Percentiles rank a stretch among this genome's conserved stretches.
Evolutionary conservation across 2,329 filamentous ascomycete species (phyloP).

Genomic region (Diaporthe velutina): DNA sequence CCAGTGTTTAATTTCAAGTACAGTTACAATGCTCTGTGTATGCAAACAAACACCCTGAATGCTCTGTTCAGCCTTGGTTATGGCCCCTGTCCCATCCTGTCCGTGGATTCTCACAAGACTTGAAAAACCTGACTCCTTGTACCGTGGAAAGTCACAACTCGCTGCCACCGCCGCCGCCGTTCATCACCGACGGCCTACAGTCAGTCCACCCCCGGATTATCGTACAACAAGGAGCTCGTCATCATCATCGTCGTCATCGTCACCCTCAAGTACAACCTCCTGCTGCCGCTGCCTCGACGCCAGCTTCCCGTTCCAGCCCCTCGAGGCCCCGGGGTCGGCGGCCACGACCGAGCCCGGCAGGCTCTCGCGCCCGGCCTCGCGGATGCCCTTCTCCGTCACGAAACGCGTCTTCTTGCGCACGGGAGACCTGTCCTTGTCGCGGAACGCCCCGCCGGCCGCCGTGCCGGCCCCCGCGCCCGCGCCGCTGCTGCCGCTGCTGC

Average conservation of each 20-base stretch:
- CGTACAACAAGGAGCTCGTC: conserved; percentile 58
- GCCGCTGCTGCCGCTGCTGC: conserved; percentile 40
- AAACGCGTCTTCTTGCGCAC: conserved; percentile 83
- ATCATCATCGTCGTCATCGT: conserved; percentile 65
- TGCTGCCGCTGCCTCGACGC: conserved; percentile 25
- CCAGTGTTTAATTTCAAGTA: conserved; percentile 8
- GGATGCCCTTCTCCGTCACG: conserved; percentile 81
- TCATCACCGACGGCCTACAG: neutral
- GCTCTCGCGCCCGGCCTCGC: conserved; percentile 82
- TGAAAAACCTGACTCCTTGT: conserved; percentile 8
- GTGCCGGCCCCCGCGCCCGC: neutral
- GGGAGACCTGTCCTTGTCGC: conserved; percentile 54
- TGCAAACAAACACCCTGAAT: conserved; percentile 23
- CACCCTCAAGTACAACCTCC: conserved; percentile 51
- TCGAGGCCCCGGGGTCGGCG: neutral
- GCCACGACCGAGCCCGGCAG: conserved; percentile 50
- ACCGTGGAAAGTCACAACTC: neutral
- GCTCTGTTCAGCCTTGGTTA: conserved; percentile 11
- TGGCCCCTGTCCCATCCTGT: neutral
- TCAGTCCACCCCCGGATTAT: neutral
- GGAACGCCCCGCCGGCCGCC: neutral
- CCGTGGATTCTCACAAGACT: neutral
- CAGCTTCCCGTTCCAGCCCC: neutral
- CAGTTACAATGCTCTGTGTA: conserved; percentile 22
- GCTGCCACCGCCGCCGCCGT: neutral